phyloP scores from a whole-genome alignment of 192 early-diverging fungal species.

The Funneliformis geosporum region DNA sequence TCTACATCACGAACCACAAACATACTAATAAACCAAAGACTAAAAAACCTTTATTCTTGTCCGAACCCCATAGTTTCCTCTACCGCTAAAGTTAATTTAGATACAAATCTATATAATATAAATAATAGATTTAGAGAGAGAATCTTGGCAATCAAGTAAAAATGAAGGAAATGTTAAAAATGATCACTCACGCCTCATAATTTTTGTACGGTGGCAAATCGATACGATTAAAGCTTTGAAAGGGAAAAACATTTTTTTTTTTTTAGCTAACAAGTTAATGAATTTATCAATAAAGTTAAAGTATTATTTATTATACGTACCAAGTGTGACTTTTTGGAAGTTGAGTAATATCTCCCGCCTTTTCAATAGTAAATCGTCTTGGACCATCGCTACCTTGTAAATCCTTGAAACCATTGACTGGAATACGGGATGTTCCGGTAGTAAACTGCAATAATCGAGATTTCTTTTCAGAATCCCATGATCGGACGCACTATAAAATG shows the following conservation, averaged over 20 bases:
- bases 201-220: slow-evolving; percentile 92
- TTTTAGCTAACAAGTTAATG: not conserved
- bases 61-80: slow-evolving; percentile 97
- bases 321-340: slow-evolving; percentile 96
- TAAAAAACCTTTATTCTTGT: slow-evolving; percentile 60
- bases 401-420: slow-evolving; percentile 99
- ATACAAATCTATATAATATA: slow-evolving; percentile 40
- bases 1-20: not conserved
- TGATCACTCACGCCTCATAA: slow-evolving; percentile 57
- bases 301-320: slow-evolving; percentile 39
- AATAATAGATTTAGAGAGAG: not conserved
- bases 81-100: slow-evolving; percentile 88
- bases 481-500: slow-evolving; percentile 63
- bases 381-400: slow-evolving; percentile 97
- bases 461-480: slow-evolving; percentile 93
- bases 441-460: slow-evolving; percentile 95
- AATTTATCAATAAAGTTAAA: slow-evolving; percentile 1
- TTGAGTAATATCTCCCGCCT: slow-evolving; percentile 79
- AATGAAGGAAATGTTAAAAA: not conserved
- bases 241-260: not conserved
- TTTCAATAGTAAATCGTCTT: slow-evolving; percentile 93
- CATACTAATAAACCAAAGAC: not conserved
- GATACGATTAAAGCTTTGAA: slow-evolving; percentile 88
- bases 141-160: slow-evolving; percentile 46
- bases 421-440: slow-evolving; percentile 96